Base-by-base conservation (phyloP, 768 basidiomycete species). In the Kwoniella sp. region DNA sequence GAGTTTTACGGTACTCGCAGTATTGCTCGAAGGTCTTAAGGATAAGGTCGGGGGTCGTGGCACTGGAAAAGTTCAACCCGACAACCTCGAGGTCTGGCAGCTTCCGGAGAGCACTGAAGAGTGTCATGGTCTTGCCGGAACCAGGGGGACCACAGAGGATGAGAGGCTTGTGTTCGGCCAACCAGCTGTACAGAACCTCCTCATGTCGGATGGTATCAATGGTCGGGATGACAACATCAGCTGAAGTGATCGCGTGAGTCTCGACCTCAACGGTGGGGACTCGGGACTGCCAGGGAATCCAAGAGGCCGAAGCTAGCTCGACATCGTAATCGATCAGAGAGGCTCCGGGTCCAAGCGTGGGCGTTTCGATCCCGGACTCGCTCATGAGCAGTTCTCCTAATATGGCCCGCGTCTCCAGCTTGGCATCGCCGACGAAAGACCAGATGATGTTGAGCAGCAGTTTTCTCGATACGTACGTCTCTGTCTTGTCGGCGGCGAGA, bases 1-100 rank as follows among this genome's bases (percentile, higher is more conserved):
- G 90, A 3, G 95, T 98, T 77, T 98, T 98, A 49, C 92, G 82
- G 70, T 93, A 96, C 76, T 99, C 95, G 77, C 95, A 99, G 69
- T 99, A 95, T 76, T 99, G 95, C 73, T 98, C 95, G 73, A 99
- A 98, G 6, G 95, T 98, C 81, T 98, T 98, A 60, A 99, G 81
- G 57, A 99, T 93, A 25, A 99, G 81, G 70, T 96, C 95, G 0
- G 95, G 95, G 1, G 91, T 96, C 0, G 95, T 98, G 15, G 95
- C 95, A 72, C 90, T 95, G 27, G 95, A 99, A 76, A 99, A 99
- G 77, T 99, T 99, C 63, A 99, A 83, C 40, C 95, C 95, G 61
- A 96, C 92, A 38, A 98, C 90, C 69, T 99, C 95, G 86, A 99
- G 91, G 75, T 98, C 90, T 1, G 95, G 92, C 32, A 98, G 81